Percentiles rank a stretch among this genome's conserved stretches.
phyloP scores from a whole-genome alignment of 768 basidiomycete species.

The Tricholoma sp. region DNA sequence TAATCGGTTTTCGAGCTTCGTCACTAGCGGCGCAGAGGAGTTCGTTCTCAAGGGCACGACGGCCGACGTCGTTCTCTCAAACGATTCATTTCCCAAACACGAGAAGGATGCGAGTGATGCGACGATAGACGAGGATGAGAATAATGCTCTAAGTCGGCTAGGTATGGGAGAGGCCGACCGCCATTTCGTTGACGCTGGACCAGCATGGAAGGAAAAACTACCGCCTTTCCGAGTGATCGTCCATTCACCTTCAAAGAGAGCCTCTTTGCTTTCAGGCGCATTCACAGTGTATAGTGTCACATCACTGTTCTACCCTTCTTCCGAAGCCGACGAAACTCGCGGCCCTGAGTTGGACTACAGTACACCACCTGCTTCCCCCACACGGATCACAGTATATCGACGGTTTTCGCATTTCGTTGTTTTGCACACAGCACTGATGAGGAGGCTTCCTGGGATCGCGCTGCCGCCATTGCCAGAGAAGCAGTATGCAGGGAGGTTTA shows the following conservation, averaged over 20 bases:
- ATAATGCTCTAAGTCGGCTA: conserved; percentile 29
- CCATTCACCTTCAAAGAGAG: conserved; percentile 76
- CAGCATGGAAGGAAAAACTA: conserved; percentile 68
- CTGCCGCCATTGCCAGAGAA: conserved; percentile 84
- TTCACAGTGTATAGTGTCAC: conserved; percentile 77
- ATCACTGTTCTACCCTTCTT: conserved; percentile 52
- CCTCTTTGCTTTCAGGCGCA: conserved; percentile 59
- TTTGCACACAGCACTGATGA: conserved; percentile 64
- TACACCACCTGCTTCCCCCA: conserved; percentile 29
- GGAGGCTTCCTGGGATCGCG: conserved; percentile 69
- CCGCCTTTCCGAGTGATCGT: conserved; percentile 71
- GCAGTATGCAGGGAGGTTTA: conserved; percentile 78
- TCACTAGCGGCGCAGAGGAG: conserved; percentile 81
- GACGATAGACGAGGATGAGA: conserved; percentile 39
- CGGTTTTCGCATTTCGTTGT: conserved; percentile 84
- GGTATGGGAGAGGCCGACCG: conserved; percentile 56
- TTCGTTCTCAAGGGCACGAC: conserved; percentile 69
- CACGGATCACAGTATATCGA: conserved; percentile 68
- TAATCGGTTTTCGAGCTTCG: conserved; percentile 84
- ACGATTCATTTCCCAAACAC: conserved; percentile 16
- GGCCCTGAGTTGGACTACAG: conserved; percentile 11
- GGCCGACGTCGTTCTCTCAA: conserved; percentile 23
- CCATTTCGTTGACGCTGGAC: conserved; percentile 69
- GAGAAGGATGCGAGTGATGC: conserved; percentile 25
- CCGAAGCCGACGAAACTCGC: conserved; percentile 11